Evolutionary conservation across 2,329 filamentous ascomycete species (phyloP).

Genomic region (Cercospora beticola): DNA sequence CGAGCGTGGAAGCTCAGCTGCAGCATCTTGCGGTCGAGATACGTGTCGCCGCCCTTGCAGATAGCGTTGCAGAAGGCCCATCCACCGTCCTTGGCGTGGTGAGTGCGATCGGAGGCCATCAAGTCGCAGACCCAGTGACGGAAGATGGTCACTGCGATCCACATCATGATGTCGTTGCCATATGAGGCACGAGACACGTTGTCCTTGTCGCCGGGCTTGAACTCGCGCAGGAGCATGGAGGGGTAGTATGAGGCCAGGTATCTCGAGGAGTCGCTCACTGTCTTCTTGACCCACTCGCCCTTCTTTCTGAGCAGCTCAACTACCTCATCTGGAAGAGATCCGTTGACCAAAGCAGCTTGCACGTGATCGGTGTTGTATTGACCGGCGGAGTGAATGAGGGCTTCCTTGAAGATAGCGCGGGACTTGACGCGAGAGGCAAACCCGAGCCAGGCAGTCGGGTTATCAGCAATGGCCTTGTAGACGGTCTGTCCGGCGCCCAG

Average conservation of each 20-base stretch:
- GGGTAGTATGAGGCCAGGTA: constrained; percentile 41
- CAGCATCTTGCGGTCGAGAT: constrained; percentile 44
- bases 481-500: constrained; percentile 49
- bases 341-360: constrained; percentile 26
- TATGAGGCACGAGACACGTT: constrained; percentile 46
- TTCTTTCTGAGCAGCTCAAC: constrained; percentile 35
- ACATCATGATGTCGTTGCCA: constrained; percentile 51
- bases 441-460: constrained; percentile 48
- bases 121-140: constrained; percentile 49
- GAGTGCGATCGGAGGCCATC: constrained; percentile 42
- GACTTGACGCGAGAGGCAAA: constrained; percentile 49
- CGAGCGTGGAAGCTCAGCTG: constrained; percentile 40
- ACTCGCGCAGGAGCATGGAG: constrained; percentile 29
- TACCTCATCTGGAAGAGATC: constrained; percentile 27
- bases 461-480: constrained; percentile 45
- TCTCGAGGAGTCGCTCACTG: constrained; percentile 32
- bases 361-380: constrained; percentile 39
- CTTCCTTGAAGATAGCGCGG: constrained; percentile 48
- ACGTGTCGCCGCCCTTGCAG: constrained; percentile 43
- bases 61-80: constrained; percentile 48
- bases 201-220: constrained; percentile 34
- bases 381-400: constrained; percentile 47
- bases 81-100: constrained; percentile 47
- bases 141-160: constrained; percentile 51
- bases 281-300: constrained; percentile 32